Conservation (phyloP, 768 basidiomycete species). For the Trichaptum fuscoviolaceum region DNA sequence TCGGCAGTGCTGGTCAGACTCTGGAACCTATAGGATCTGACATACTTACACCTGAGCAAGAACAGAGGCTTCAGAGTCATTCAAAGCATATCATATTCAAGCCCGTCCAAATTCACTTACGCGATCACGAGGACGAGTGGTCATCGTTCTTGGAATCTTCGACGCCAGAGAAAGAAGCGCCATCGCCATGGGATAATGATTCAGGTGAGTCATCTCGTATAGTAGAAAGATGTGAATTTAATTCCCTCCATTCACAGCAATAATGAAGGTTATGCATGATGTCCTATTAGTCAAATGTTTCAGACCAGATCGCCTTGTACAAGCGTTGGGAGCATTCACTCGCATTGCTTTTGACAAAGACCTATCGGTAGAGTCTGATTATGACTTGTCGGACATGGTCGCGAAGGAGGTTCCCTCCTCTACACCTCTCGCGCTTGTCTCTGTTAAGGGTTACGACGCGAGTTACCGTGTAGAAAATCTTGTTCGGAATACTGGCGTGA, state of each 20-base stretch:
- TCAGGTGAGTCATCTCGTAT: constrained; percentile 50
- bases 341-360: constrained; percentile 74
- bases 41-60: constrained; percentile 63
- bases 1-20: constrained; percentile 26
- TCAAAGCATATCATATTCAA: constrained; percentile 74
- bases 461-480: constrained; percentile 92
- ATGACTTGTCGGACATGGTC: constrained; percentile 76
- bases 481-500: constrained; percentile 67
- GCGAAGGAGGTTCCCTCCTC: constrained; percentile 69
- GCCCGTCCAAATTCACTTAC: constrained; percentile 60
- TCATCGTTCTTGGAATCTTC: constrained; percentile 58
- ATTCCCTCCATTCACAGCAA: constrained; percentile 36
- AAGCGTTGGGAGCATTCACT: constrained; percentile 75
- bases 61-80: constrained; percentile 61
- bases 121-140: constrained; percentile 65
- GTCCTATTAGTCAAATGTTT: constrained; percentile 85
- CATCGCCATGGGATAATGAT: constrained; percentile 72
- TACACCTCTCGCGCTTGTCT: constrained; percentile 85
- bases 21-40: constrained; percentile 32
- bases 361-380: constrained; percentile 65
- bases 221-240: not conserved
- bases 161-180: constrained; percentile 63
- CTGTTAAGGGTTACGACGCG: constrained; percentile 97
- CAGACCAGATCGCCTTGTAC: constrained; percentile 86
- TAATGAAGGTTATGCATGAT: constrained; percentile 67